Base-by-base conservation (phyloP, 169 alveolate species). In the Plasmodium knowlesi region DNA sequence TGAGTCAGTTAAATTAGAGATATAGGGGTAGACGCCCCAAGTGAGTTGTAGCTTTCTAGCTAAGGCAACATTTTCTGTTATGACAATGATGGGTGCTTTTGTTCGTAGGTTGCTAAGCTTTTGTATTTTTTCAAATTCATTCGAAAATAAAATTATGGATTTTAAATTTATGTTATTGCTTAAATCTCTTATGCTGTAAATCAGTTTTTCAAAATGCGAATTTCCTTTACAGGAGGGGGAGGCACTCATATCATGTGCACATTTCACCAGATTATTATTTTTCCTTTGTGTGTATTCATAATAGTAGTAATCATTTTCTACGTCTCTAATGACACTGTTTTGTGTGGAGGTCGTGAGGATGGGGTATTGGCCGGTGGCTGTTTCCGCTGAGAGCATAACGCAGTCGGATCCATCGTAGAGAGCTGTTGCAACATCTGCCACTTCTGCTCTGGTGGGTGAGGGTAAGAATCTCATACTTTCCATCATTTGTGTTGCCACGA, bases 361-460 rank as follows among this genome's bases (percentile, higher is more conserved):
- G 5, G 98, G 98, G 85, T 95, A 96, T 67, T 96, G 85, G 12
- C 98, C 98, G 79, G 95, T 96, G 39, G 98, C 98, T 8, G 98
- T 94, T 84, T 96, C 98, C 9, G 98, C 98, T 28, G 98, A 97
- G 41, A 97, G 93, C 99, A 99, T 98, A 53, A 98, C 99, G 16
- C 99, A 98, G 93, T 98, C 99, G 22, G 99, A 94, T n/a, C 99
- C 99, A 94, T 98, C 99, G 50, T 97, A 93, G 16, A 99, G 98
- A 0, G 99, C 99, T 84, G 98, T 98, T 84, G 99, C 99, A 41
- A 99, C 99, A 95, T 99, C 99, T 9, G 99, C 92, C 71, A 98
- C 99, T 92, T 99, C 99, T 5, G 99, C 99, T 94, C 99, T 96
- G 22, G 99, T 98, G 25, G 99, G 99, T 88, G 98, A 90, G 10